Evolutionary conservation across 805 yeast genomes (phyloP), one percentile per base, ranked within the genome.

Genomic region (Myxozyma geophila): DNA sequence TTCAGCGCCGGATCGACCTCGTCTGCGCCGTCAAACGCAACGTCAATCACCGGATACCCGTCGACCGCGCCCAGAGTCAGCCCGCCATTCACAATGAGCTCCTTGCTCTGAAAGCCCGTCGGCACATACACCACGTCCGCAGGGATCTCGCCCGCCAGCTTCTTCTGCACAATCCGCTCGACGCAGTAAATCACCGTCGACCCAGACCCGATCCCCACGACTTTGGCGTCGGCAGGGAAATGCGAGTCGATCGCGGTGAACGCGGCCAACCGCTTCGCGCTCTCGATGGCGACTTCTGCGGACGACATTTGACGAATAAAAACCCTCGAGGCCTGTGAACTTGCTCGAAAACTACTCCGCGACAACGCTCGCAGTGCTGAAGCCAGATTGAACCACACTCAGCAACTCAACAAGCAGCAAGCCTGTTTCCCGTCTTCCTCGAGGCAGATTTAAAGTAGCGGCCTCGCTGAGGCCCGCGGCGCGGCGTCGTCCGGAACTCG

Each of bases 1-100:
- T 92, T 90, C 71, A 95, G 81, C 21, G 81, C 74, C 4, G 84
- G 74, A 76, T 93, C 99, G 62, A 92, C 92, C 77, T 95, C 99
- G 77, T 95, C 99, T 1, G 99, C 98, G 51, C 99, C 99, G 76
- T 95, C 99, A 75, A 95, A 95, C 1, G 97, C 97, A 70, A 95
- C 85, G 74, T 95, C 99, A 51, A 95, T 79, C 33, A 82, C 82
- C 1, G 96, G 90, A 54, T 68, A 68, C 8, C 91, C 92, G 72
- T 93, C 98, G 64, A 93, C 84, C 9, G 89, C 81, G 1, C 96
- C 96, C 68, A 92, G 80, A 47, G 76, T 81, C 67, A 95, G 81
- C 0, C 95, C 95, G 71, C 92, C 92, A 62, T 85, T 88, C 63
- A 90, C 79, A 70, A 95, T 92, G 70, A 95, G 82, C 71, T 87